Percentiles rank a stretch among this genome's conserved stretches.
phyloP scores from a whole-genome alignment of 805 yeast genomes.

The Nakazawaea ernobii region DNA sequence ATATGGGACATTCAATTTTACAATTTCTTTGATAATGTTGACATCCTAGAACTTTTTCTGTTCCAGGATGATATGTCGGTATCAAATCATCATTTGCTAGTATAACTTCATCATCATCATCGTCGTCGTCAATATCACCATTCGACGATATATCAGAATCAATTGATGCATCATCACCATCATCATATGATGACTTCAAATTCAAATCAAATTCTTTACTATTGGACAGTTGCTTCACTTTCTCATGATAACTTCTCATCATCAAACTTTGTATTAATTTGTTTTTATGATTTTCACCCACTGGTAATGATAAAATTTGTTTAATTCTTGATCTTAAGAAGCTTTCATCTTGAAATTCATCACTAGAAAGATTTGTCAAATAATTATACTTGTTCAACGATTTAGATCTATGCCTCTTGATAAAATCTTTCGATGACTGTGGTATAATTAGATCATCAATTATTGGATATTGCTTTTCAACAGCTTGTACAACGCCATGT shows the following conservation, averaged over 20 bases:
- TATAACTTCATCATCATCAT: conserved; percentile 34
- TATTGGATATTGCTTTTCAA: conserved; percentile 31
- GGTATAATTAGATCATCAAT: conserved; percentile 35
- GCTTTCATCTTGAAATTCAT: conserved; percentile 27
- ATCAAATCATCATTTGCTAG: conserved; percentile 40
- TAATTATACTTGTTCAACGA: conserved; percentile 18
- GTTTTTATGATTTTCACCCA: conserved; percentile 39
- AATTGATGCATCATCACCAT: not conserved
- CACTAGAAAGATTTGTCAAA: conserved; percentile 25
- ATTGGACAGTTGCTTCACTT: conserved; percentile 23
- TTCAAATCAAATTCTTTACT: not conserved
- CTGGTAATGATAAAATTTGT: conserved; percentile 32
- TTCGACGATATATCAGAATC: conserved; percentile 11
- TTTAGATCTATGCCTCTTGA: conserved; percentile 13
- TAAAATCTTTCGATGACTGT: conserved; percentile 17
- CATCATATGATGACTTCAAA: not conserved
- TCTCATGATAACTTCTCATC: conserved; percentile 62
- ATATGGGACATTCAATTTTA: conserved; percentile 73
- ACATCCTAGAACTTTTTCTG: conserved; percentile 59
- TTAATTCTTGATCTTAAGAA: conserved; percentile 45
- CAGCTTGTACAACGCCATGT: conserved; percentile 33
- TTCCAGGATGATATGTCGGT: conserved; percentile 42
- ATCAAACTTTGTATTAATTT: conserved; percentile 55
- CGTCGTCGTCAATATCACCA: conserved; percentile 14
- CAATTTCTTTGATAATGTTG: conserved; percentile 78